phyloP scores from a whole-genome alignment of 176 grass and related monocot species.

The Oryza coarctata region DNA sequence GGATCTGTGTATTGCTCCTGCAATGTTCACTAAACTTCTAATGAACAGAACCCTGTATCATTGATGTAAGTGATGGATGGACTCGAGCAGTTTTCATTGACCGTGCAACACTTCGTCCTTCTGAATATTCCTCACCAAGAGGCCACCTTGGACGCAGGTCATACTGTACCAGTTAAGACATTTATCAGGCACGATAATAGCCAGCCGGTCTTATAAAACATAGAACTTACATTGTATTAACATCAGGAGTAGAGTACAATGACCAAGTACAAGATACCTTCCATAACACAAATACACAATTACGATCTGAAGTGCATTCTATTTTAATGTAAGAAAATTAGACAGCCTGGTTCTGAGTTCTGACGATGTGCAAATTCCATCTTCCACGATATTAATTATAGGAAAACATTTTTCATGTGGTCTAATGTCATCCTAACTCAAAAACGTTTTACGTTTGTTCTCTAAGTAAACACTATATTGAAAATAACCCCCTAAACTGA shows the following conservation, averaged over 20 bases:
- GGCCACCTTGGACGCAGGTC: constrained; percentile 90
- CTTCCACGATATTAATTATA: not conserved
- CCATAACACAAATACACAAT: not conserved
- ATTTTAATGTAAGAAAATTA: constrained; percentile 13
- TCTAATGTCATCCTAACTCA: no score
- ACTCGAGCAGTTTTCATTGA: constrained; percentile 77
- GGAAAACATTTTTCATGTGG: no score
- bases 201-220: not conserved
- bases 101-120: constrained; percentile 68
- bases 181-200: not conserved
- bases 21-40: constrained; percentile 28
- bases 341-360: not conserved
- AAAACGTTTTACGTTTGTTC: no score
- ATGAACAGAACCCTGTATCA: constrained; percentile 61
- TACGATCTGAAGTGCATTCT: not conserved
- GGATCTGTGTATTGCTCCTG: not conserved
- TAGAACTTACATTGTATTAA: not conserved
- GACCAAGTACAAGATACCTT: not conserved
- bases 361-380: not conserved
- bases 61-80: constrained; percentile 88
- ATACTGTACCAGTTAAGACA: constrained; percentile 48
- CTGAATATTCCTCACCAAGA: constrained; percentile 78
- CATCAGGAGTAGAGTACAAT: not conserved
- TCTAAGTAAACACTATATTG: no score
- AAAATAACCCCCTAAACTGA: not conserved